Base-by-base conservation (phyloP, 1,284 basidiomycete genomes). In the Naganishia albida region DNA sequence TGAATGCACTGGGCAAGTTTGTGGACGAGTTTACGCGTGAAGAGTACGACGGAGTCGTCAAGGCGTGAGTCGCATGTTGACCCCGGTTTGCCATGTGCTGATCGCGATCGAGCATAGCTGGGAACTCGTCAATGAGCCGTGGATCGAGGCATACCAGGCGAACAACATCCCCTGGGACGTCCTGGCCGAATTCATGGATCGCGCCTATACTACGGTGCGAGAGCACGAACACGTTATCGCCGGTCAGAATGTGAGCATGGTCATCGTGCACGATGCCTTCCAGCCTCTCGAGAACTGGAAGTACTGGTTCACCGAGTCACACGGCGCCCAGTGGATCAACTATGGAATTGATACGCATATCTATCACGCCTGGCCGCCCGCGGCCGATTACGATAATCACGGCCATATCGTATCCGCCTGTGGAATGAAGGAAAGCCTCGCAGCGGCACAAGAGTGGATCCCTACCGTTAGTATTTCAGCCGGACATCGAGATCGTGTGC, bases 61-160 rank as follows among this genome's bases (percentile, higher is more conserved):
- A 75, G 42, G 70, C 72, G 70, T 71, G 59, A 67, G 71, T 70
- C 7, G n/a, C 8, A 4, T 7, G 18, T 53, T 23, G 7, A 18
- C 12, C 18, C 12, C 26, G 6, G 23, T 20, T 26, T 25, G 6
- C 18, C 16, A 20, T n/a, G n/a, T 18, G 1, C 7, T 43, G 15
- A 18, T 26, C 7, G 28, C 23, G 25, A 20, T 25, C 25, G 12
- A 1, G 16, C 48, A 10, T 8, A 72, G 70, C 10, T 90, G 92
- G 68, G 88, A 87, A 42, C 67, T 76, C 44, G 71, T 72, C 40
- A 76, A 76, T 44, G 75, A 76, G 57, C 71, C 73, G 20, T 71
- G 71, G 44, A 72, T 72, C 59, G 68, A 68, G 30, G 70, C 70
- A 43, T 73, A 73, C 60, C 70, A 55, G 42, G 56, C 71, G 4